Base-by-base conservation (phyloP, 106 monocot species). In the Dendrobium chrysotoxum region DNA sequence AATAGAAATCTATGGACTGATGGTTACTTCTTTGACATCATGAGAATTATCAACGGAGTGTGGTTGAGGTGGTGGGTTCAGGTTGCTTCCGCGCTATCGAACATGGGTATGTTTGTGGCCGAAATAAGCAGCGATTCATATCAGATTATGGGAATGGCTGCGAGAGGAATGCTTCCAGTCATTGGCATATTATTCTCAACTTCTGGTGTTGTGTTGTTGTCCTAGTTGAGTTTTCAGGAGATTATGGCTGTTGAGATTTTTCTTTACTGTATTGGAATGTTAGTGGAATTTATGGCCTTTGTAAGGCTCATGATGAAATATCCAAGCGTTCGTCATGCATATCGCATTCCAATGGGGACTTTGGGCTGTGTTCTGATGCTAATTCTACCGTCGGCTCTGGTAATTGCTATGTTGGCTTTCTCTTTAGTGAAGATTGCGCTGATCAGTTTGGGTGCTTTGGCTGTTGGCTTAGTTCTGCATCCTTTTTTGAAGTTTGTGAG, bases 41-140 rank as follows among this genome's bases (percentile, higher is more conserved):
- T 84, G 1, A 84, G 77, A 76, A 38, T 87, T 17, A 35, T 87
- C 28, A 84, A 84, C 50, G 87, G 87, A n/a, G 78, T 81, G n/a
- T 87, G 87, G 87, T 44, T 87, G 61, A 87, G 78, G 42, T 80
- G 77, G 44, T 87, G 87, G 84, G 40, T 87, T 28, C 84, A 84
- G 42, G 84, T 45, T 3, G 87, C 87, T 2, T 53, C 87, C 16
- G 84, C 87, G 17, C 15, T 81, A 12, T 87, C 87, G 4, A 87
- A 87, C 81, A 84, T 87, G 84, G 87, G 87, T 4, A 87, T 87
- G 87, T 83, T 87, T 75, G 84, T 84, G 4, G n/a, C n/a, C n/a
- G n/a, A n/a, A n/a, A n/a, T n/a, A n/a, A n/a, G n/a, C n/a, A n/a
- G n/a, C n/a, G 83, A 83, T n/a, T 87, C 87, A 4, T 87, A 81